Base-by-base conservation (phyloP, 2,329 filamentous ascomycete species). In the Colletotrichum sp. region DNA sequence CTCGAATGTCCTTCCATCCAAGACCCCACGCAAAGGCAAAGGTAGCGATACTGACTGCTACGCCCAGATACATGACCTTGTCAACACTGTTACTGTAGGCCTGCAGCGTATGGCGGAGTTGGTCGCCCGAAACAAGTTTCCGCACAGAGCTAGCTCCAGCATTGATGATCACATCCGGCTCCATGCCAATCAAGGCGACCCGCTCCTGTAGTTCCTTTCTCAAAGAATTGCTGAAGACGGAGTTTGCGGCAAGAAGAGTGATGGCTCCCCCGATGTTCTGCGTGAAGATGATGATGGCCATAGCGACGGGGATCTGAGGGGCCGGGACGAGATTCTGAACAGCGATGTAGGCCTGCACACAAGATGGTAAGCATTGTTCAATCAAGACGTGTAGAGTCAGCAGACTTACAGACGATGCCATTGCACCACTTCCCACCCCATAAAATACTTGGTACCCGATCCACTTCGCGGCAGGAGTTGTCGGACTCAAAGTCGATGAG, bases 1-100 rank as follows among this genome's bases (percentile, higher is more conserved):
- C 84, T 43, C 87, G 84, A 34, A 89, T 82, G 77, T 87, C 85
- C 26, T 83, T 84, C 83, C 85, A 88, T 2, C 88, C 88, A 77
- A 89, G 83, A 1, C 87, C 88, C 78, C 84, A 86, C 1, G 82
- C 80, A 7, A 83, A 81, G 1, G 86, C 26, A 26, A 88, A 83
- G 67, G 80, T 78, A 5, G 67, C 77, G 26, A 77, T 79, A 8
- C 81, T 80, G 28, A 83, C 70, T 1, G 81, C 84, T 1, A 83
- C 79, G 15, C 82, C 81, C 26, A 79, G 77, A 56, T 82, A 79
- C 72, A 83, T 83, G 1, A 79, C 79, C 8, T 75, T 67, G n/a
- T 78, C 77, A 2, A 86, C 79, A 12, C 83, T 82, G 13, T 82
- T 81, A 3, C 82, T 80, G 72, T 89, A 89, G 2, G 87, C 84